A percentile compares a stretch with the other conserved stretches of the same genome.
phyloP scores from a whole-genome alignment of 2,329 filamentous ascomycete species.

The Amylocarpus encephaloides region DNA sequence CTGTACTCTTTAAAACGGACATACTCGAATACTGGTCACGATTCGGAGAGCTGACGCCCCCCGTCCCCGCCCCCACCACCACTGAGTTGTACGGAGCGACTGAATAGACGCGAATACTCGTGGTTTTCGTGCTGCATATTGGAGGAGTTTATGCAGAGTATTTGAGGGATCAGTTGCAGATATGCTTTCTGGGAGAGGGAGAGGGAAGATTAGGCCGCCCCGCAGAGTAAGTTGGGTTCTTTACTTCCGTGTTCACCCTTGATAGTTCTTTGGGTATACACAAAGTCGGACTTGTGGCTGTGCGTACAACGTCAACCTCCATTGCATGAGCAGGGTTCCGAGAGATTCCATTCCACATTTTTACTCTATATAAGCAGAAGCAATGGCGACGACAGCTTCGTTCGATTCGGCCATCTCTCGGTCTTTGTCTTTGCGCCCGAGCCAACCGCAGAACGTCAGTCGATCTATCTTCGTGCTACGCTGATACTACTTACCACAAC shows the following conservation, averaged over 20 bases:
- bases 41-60: neutral
- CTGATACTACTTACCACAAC: neutral
- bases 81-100: neutral
- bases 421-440: no score
- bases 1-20: no score
- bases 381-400: neutral
- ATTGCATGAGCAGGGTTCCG: no score
- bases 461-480: neutral
- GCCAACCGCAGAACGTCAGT: no score
- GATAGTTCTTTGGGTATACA: neutral
- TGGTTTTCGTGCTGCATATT: neutral
- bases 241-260: constrained; percentile 7
- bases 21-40: no score
- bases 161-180: constrained; percentile 5
- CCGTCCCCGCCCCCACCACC: constrained; percentile 1
- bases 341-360: neutral
- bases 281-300: no score
- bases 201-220: constrained; percentile 60
- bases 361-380: neutral
- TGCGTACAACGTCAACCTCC: no score
- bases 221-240: constrained; percentile 49
- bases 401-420: no score
- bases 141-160: neutral
- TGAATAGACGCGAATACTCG: neutral
- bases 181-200: constrained; percentile 46